A percentile compares a stretch with the other conserved stretches of the same genome.
phyloP scores from a whole-genome alignment of 2,329 filamentous ascomycete species.

The Hypoxylon sp. region DNA sequence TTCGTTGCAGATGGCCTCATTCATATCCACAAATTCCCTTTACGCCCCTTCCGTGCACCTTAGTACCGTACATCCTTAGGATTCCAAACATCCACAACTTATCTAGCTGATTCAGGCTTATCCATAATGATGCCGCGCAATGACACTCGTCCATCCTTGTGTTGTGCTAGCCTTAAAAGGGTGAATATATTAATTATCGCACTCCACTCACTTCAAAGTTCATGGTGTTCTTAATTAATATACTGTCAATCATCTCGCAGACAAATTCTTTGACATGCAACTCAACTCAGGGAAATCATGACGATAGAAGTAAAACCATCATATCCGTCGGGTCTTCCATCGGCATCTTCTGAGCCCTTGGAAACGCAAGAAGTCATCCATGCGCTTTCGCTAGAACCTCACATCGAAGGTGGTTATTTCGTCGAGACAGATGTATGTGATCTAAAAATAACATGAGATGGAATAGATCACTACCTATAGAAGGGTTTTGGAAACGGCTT shows the following conservation, averaged over 20 bases:
- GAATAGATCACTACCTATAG: no score
- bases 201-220: no score
- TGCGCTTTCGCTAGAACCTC: slow-evolving; percentile 58
- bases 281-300: no score
- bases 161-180: not conserved
- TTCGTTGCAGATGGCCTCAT: not conserved
- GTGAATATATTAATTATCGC: not conserved
- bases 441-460: no score
- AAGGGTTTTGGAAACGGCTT: no score
- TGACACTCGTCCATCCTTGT: slow-evolving; percentile 1
- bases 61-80: not conserved
- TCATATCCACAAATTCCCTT: not conserved
- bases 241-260: not conserved
- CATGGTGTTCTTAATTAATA: no score
- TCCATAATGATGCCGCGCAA: slow-evolving; percentile 1
- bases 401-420: slow-evolving; percentile 71
- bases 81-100: not conserved
- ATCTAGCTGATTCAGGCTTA: slow-evolving; percentile 3
- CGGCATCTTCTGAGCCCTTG: not conserved
- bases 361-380: slow-evolving; percentile 39
- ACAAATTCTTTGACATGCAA: no score
- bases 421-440: slow-evolving; percentile 61
- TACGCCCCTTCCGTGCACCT: not conserved
- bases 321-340: slow-evolving; percentile 1
- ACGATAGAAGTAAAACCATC: slow-evolving; percentile 13